Evolutionary conservation across 2,329 filamentous ascomycete species (phyloP), one percentile per base, ranked within the genome.

Genomic region (Byssochlamys sp.): DNA sequence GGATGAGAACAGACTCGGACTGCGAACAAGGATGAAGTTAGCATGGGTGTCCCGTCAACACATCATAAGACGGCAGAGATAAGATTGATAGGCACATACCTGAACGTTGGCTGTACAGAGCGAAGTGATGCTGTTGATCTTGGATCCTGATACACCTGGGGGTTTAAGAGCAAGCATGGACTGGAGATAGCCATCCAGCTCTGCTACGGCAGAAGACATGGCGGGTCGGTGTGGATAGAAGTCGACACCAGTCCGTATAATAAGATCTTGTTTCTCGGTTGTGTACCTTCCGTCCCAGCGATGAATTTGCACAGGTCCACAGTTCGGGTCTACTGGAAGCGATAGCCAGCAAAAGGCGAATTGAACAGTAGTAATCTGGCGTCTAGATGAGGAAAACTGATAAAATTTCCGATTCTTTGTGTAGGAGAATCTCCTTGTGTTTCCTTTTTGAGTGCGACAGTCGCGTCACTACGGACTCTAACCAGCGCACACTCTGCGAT

Each of bases 1-100:
- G 91, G 67, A 97, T 90, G 70, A 99, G 85, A 67, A 91, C 86
- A 56, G 90, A 94, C 79, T 97, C 92, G 76, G 89, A 92, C 94
- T 96, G 78, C 61, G 60, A 62, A 24, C 28, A 57, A 59, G 45
- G 7, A 55, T 70, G 67, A 59, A 58, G 55, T 33, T 55, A 33
- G 59, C 56, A 19, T 24, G 33, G 14, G 4, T 53, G 24, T 25
- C 35, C 48, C 27, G 3, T 24, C 11, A 51, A 24, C 39, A 19
- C 7, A n/a, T 14, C 19, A 4, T 3, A 7, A 35, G 26, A 25
- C 45, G 33, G 14, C 29, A 14, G n/a, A 51, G 48, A 53, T 55
- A 54, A 55, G 1, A 19, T 19, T 19, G 29, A 39, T 45, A 59
- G 54, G 33, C 61, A 69, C 84, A 78, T 88, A 95, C 91, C 87